Percentiles rank a stretch among this genome's conserved stretches.
phyloP scores from a whole-genome alignment of 306 rosid genomes.

The Malus orientalis region DNA sequence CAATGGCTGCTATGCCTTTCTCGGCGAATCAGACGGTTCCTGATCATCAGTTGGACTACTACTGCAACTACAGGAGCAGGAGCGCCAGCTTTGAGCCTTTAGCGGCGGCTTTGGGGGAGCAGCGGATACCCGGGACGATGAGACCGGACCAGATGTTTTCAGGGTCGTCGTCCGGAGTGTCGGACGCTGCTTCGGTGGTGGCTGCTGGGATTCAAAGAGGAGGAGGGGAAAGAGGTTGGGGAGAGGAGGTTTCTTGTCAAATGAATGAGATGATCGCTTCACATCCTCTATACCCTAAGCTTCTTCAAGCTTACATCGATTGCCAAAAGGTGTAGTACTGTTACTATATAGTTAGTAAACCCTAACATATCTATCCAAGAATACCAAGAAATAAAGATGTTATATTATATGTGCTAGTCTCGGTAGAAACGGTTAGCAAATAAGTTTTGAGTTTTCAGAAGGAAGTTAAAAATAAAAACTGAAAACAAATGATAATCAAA shows the following conservation, averaged over 20 bases:
- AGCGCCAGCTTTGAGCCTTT: constrained; percentile 5
- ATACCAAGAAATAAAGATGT: neutral
- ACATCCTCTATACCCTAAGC: constrained; percentile 71
- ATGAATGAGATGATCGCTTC: constrained; percentile 50
- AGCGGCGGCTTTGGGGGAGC: neutral
- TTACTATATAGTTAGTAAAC: neutral
- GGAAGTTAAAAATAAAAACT: no score
- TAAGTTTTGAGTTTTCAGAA: neutral
- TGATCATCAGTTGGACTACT: constrained; percentile 1
- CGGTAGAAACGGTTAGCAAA: neutral
- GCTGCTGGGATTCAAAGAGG: constrained; percentile 10
- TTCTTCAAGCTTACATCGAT: constrained; percentile 54
- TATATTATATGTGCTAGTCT: neutral
- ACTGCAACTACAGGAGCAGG: neutral
- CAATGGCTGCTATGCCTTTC: constrained; percentile 5
- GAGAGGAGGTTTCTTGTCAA: constrained; percentile 26
- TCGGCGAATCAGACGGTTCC: neutral
- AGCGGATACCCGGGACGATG: constrained; percentile 5
- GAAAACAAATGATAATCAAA: neutral
- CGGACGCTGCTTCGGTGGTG: constrained; percentile 24
- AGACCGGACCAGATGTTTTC: constrained; percentile 24
- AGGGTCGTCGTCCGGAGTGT: constrained; percentile 18
- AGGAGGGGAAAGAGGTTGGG: neutral
- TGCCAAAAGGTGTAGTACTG: constrained; percentile 54
- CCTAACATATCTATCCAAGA: neutral